These are phyloP conservation scores for Limnanthes douglasii DNA, from an alignment of 345 rosid genomes.

Conservation along the genomic window DNA sequence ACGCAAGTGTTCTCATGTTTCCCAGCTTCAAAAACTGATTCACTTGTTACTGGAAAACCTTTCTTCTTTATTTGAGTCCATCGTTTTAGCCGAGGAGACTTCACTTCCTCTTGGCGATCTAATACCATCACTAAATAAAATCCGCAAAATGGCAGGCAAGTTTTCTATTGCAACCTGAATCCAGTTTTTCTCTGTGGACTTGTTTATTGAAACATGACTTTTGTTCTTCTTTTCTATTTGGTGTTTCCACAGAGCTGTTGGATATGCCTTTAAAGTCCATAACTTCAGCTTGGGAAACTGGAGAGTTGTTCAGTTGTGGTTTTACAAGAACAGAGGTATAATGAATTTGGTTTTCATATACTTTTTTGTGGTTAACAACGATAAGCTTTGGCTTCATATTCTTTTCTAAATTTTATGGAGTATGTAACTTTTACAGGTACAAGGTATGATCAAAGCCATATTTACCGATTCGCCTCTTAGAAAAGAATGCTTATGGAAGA, in stretches of 20 bases:
- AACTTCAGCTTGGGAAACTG: conserved; percentile 72
- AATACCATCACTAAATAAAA: conserved; percentile 62
- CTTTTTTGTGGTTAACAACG: neutral
- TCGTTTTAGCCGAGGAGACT: conserved; percentile 22
- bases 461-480: conserved; percentile 77
- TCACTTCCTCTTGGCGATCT: conserved; percentile 32
- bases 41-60: conserved; percentile 63
- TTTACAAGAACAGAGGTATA: conserved; percentile 70
- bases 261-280: conserved; percentile 89
- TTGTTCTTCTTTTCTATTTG: conserved; percentile 3
- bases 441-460: conserved; percentile 73
- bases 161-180: conserved; percentile 3
- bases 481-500: conserved; percentile 86
- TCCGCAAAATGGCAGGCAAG: conserved; percentile 80
- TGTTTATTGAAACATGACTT: neutral
- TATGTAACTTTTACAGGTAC: conserved; percentile 28
- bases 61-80: conserved; percentile 45
- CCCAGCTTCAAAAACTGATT: conserved; percentile 76
- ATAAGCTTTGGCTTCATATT: neutral
- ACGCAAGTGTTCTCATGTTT: conserved; percentile 7
- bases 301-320: conserved; percentile 53
- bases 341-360: neutral
- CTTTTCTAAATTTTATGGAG: neutral
- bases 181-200: neutral
- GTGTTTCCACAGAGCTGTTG: conserved; percentile 44